Evolutionary conservation across 2,329 filamentous ascomycete genomes (phyloP).

Genomic region (Nannizziopsis barbatae): DNA sequence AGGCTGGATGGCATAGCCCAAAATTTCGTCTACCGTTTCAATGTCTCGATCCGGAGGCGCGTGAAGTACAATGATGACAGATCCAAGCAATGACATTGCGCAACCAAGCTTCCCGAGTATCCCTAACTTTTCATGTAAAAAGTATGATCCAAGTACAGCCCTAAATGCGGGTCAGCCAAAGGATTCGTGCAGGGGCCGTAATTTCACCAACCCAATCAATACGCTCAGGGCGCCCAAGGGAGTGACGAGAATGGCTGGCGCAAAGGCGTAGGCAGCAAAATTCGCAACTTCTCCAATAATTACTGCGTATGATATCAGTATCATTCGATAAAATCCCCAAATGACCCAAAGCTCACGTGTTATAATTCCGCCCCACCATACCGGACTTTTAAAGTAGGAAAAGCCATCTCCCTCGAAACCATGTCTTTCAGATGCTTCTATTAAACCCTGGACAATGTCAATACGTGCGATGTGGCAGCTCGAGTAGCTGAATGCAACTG

Average conservation of each 20-base stretch:
- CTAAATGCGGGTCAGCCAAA: conserved; percentile 31
- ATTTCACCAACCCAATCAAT: conserved; percentile 56
- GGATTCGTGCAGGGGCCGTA: neutral
- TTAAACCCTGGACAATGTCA: conserved; percentile 55
- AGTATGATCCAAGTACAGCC: conserved; percentile 88
- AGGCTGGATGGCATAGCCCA: conserved; percentile 80
- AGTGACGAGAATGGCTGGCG: conserved; percentile 95
- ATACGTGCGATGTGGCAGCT: conserved; percentile 17
- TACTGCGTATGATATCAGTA: conserved; percentile 45
- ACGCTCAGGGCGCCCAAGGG: conserved; percentile 89
- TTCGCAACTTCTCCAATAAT: conserved; percentile 89
- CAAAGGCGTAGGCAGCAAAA: conserved; percentile 96
- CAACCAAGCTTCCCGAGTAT: conserved; percentile 85
- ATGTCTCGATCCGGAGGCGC: conserved; percentile 90
- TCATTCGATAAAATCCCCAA: neutral
- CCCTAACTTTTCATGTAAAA: conserved; percentile 82
- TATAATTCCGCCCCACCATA: conserved; percentile 92
- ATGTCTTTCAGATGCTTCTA: conserved; percentile 79
- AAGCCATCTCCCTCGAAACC: conserved; percentile 96
- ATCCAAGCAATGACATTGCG: conserved; percentile 89
- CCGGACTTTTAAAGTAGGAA: conserved; percentile 83
- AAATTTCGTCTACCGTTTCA: conserved; percentile 78
- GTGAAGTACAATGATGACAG: conserved; percentile 94
- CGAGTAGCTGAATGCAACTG: conserved; percentile 23
- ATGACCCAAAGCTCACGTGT: conserved; percentile 53